Percentiles rank a stretch among this genome's conserved stretches.
Evolutionary conservation across 2,329 filamentous ascomycete genomes (phyloP).

Genomic region (Paracoccidioides lutzii): DNA sequence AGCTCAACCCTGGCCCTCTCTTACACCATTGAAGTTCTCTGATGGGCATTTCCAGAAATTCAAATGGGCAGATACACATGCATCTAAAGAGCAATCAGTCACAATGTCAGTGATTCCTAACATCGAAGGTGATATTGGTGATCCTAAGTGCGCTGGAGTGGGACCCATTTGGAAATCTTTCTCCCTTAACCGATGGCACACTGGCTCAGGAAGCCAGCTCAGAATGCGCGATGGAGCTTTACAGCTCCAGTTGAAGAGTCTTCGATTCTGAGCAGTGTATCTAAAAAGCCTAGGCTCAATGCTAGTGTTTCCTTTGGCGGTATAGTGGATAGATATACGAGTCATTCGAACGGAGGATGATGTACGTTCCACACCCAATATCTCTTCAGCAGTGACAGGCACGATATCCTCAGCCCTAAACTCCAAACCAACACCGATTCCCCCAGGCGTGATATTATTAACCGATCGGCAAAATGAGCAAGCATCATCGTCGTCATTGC

Average conservation of each 20-base stretch:
- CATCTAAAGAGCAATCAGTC: slow-evolving; percentile 16
- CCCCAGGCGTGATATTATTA: too few relatives aligned
- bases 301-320: too few relatives aligned
- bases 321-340: background rate
- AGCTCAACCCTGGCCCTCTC: slow-evolving; percentile 18
- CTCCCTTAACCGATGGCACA: slow-evolving; percentile 23
- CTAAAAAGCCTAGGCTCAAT: too few relatives aligned
- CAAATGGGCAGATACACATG: slow-evolving; percentile 15
- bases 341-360: too few relatives aligned
- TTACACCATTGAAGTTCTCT: slow-evolving; percentile 26
- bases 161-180: slow-evolving; percentile 25
- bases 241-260: too few relatives aligned
- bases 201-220: slow-evolving; percentile 18
- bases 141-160: slow-evolving; percentile 15
- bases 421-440: too few relatives aligned
- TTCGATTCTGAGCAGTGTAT: too few relatives aligned
- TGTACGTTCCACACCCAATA: too few relatives aligned
- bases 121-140: slow-evolving; percentile 16
- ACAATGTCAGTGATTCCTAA: slow-evolving; percentile 21
- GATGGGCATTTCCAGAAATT: slow-evolving; percentile 21
- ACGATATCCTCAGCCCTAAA: too few relatives aligned
- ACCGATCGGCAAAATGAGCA: too few relatives aligned
- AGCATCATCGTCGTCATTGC: too few relatives aligned
- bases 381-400: too few relatives aligned
- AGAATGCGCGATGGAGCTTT: background rate